Conservation (phyloP, 2,329 filamentous ascomycete genomes). For the Stachybotrys echinatus region DNA sequence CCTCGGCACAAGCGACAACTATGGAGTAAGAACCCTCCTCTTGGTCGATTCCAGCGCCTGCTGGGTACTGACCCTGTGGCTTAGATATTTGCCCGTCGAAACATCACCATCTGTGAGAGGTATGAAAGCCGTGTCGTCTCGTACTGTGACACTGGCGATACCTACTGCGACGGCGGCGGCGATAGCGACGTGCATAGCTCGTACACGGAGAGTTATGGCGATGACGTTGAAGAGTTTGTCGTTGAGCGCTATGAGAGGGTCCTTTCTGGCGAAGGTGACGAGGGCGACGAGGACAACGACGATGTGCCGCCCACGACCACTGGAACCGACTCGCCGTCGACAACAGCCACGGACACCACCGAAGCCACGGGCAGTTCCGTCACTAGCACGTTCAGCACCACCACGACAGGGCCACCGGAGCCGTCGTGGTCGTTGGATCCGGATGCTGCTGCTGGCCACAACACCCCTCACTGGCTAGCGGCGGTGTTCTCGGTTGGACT, state of each 20-base stretch:
- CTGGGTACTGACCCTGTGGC: background rate
- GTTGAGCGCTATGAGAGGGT: conserved; percentile 23
- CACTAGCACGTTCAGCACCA: background rate
- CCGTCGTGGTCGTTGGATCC: background rate
- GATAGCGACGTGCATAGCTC: conserved; percentile 22
- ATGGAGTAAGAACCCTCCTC: conserved; percentile 29
- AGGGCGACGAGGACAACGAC: conserved; percentile 6
- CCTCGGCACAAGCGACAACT: conserved; percentile 26
- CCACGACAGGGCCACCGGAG: background rate
- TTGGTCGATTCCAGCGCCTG: background rate
- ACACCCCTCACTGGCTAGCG: background rate
- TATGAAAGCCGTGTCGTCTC: conserved; percentile 30
- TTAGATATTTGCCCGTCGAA: conserved; percentile 29
- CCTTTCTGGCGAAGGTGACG: conserved; percentile 1
- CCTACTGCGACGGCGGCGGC: conserved; percentile 30
- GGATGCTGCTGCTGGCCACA: background rate
- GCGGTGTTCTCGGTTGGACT: background rate
- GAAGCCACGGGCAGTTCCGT: background rate
- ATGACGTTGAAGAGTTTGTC: conserved; percentile 28
- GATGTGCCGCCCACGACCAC: conserved; percentile 1
- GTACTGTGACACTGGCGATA: conserved; percentile 36
- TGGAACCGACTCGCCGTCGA: background rate
- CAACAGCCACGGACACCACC: background rate
- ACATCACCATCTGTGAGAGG: conserved; percentile 34
- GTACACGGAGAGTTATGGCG: conserved; percentile 30